Evolutionary conservation across 1,284 basidiomycete species (phyloP), one percentile per base, ranked within the genome.

Genomic region (Lentinus polychrous): DNA sequence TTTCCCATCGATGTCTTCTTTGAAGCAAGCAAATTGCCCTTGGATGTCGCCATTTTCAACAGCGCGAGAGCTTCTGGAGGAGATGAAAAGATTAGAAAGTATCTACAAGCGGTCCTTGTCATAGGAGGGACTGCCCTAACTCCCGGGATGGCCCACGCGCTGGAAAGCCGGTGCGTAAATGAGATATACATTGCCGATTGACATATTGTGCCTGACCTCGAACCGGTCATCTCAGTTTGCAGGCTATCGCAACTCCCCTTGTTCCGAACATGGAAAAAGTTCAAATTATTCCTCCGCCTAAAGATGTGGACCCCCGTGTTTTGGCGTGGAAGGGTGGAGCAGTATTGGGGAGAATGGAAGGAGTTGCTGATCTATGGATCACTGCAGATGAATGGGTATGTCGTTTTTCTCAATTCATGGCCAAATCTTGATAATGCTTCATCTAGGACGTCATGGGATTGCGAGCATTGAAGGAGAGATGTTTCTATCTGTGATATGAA

Each of bases 271-370:
- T 91, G 78, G 84, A 88, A 64, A 86, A 89, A 61, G 83, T 93
- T 8, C 81, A 84, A 53, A 90, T 95, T 52, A 89, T 98, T 39
- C 91, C 94, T 14, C 86, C 92, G 2, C 94, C 94, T 1, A 89
- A 94, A 60, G 92, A 94, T 51, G 83, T 97, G 50, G 94, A 98
- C 66, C 91, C 92, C 4, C 79, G 83, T 33, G 83, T 92, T 43
- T 75, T 98, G 36, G 83, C 83, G 18, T 99, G 95, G 95, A 97
- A 97, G 66, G 95, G 95, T 4, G 92, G 89, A 15, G 83, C 88
- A n/a, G 91, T 96, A 17, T 79, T 98, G 50, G 91, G 86, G 24
- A 90, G 92, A 66, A 86, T 99, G 76, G 95, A 98, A 43, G 80
- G 83, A 1, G 80, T 90, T 48, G 76, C 81, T 43, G 95, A 99